Base-by-base conservation (phyloP, 768 basidiomycete species). In the Amanita molliuscula region DNA sequence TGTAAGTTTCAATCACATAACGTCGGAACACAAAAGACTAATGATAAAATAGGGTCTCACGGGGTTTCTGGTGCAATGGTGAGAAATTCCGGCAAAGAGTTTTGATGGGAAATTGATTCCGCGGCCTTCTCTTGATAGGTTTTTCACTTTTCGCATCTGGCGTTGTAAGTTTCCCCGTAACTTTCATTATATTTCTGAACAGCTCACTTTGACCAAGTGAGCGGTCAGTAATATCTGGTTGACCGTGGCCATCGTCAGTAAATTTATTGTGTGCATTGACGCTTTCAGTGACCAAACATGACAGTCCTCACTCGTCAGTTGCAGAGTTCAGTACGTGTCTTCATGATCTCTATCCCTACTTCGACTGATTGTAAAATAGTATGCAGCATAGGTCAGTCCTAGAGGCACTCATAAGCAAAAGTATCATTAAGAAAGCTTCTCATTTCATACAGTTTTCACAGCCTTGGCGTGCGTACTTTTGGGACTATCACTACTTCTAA, bases 51-150 rank as follows among this genome's bases (percentile, higher is more conserved):
- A 72, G 71, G 72, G 68, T 28, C 58, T 75, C 13, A 75, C 70
- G 3, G 71, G 70, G 23, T 54, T 78, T 44, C 54, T 75, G 42
- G 76, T 78, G 4, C 77, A 78, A 63, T 67, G 69, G 70, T 71
- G 47, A 26, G 50, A 7, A 25, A n/a, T 13, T 40, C 1, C 26
- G 18, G 9, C 34, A 26, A 42, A 20, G 43, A 35, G 6, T 21
- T 20, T 20, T 20, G n/a, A 9, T 6, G 31, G n/a, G 4, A 15
- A 49, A 38, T n/a, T 42, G 25, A 21, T 28, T 31, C 21, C 20
- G 35, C 42, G 23, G 50, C 5, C 36, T 15, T 23, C 29, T 20
- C 47, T 11, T 26, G 31, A 25, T 25, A 64, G 64, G 54, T 65
- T 65, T 49, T 52, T 65, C 28, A 53, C 61, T 26, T 36, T 56